Evolutionary conservation across 805 yeast species (phyloP).

Genomic region (Grigorovia humatica): DNA sequence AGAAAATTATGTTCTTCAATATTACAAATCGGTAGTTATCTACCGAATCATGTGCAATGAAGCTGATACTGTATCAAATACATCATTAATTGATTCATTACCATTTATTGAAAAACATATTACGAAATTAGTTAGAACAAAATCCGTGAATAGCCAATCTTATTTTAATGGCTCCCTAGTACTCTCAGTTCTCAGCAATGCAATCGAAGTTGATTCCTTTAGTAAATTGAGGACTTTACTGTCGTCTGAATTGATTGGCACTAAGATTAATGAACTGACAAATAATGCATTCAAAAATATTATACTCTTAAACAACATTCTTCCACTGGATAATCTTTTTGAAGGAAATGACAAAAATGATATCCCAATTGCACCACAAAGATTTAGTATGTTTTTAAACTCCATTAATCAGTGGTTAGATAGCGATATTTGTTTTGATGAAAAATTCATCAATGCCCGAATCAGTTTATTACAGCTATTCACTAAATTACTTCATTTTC

Average conservation of each 20-base stretch:
- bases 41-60: conserved; percentile 24
- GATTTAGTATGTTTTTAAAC: conserved; percentile 51
- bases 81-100: conserved; percentile 17
- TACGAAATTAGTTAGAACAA: conserved; percentile 24
- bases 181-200: conserved; percentile 27
- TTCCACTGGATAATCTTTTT: conserved; percentile 10
- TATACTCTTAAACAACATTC: conserved; percentile 36
- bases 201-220: conserved; percentile 28
- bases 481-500: conserved; percentile 16
- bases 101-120: conserved; percentile 26
- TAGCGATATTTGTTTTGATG: conserved; percentile 50
- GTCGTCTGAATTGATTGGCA: conserved; percentile 58
- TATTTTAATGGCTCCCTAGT: conserved; percentile 27
- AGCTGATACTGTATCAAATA: conserved; percentile 22
- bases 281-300: conserved; percentile 37
- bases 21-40: conserved; percentile 30
- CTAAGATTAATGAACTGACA: conserved; percentile 34
- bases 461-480: conserved; percentile 41
- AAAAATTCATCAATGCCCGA: conserved; percentile 41
- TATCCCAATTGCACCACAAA: conserved; percentile 48
- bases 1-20: conserved; percentile 3
- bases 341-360: conserved; percentile 15
- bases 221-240: conserved; percentile 48
- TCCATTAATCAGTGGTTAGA: conserved; percentile 50
- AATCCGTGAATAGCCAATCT: conserved; percentile 27